Evolutionary conservation across 108 stramenopile species (phyloP).

Genomic region (Fragilaria crotonensis): DNA sequence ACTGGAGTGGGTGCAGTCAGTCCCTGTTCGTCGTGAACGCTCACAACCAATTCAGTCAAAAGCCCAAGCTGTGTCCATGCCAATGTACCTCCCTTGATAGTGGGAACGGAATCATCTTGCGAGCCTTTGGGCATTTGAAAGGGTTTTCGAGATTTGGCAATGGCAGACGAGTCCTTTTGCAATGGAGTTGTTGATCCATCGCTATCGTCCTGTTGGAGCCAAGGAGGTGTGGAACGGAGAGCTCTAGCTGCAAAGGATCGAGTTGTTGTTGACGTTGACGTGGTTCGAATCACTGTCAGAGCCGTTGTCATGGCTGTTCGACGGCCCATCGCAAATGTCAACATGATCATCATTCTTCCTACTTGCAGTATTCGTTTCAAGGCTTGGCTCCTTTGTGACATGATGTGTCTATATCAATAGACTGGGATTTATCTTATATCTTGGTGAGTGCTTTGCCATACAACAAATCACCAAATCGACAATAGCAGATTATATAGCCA

Average conservation of each 20-base stretch:
- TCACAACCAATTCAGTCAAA: constrained; percentile 49
- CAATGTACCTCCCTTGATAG: constrained; percentile 2
- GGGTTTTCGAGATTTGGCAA: constrained; percentile 30
- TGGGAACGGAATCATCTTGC: constrained; percentile 33
- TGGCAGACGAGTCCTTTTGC: no score
- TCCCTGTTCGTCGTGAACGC: constrained; percentile 18
- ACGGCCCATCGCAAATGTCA: not conserved
- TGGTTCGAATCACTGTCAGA: not conserved
- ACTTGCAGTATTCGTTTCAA: not conserved
- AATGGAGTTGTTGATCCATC: constrained; percentile 21
- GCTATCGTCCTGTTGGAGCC: no score
- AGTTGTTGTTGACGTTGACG: not conserved
- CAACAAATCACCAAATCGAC: no score
- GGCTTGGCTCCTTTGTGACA: no score
- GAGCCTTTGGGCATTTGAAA: constrained; percentile 35
- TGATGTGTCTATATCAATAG: no score
- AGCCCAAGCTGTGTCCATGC: constrained; percentile 68
- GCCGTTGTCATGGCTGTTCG: not conserved
- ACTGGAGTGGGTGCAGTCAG: constrained; percentile 64
- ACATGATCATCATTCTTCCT: not conserved
- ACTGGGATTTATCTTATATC: no score
- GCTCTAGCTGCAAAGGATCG: not conserved
- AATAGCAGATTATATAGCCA: no score
- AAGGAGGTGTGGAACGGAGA: not conserved
- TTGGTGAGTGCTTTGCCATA: no score